Base-by-base conservation (phyloP, 306 rosid species). In the Fagus sylvatica region DNA sequence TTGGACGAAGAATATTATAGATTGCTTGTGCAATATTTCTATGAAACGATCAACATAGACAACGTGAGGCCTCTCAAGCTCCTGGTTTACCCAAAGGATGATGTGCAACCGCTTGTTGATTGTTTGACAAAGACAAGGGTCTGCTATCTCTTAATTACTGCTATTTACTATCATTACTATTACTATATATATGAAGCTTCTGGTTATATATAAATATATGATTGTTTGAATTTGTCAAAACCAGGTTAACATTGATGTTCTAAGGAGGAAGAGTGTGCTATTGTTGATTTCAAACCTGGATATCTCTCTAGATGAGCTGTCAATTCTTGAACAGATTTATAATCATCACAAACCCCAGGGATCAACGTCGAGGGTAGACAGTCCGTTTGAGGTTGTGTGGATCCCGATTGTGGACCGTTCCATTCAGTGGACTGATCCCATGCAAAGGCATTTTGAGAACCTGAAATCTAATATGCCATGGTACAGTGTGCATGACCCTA, bases 11-110 rank as follows among this genome's bases (percentile, higher is more conserved):
- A 90, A 86, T 83, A 85, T 67, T 84, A 78, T 61, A 77, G 75
- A 60, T 80, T 80, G 73, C 84, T 90, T 3, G 22, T 69, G 2
- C 75, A 84, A 0, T n/a, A n/a, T n/a, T 81, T 88, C 67, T 86
- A 88, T 76, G 61, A 57, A 32, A 76, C 30, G 64, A 65, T 73
- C 68, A 90, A 86, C 76, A 40, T 76, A 60, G 94, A 90, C 82
- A 90, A 88, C 76, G 84, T 82, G 91, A 90, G 74, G 88, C 77
- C 83, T 78, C 89, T 90, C 75, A 88, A 62, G 89, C 89, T 90
- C 43, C 48, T 90, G 53, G 86, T 88, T 61, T 86, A 79, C 61
- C 69, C 87, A 12, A 82, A 74, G 78, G 94, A 88, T 40, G 90
- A 90, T 76, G 36, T 72, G 64, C 85, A 68, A 69, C 89, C 92